phyloP scores from a whole-genome alignment of 495 filamentous ascomycete species.

The Xylaria venustula region DNA sequence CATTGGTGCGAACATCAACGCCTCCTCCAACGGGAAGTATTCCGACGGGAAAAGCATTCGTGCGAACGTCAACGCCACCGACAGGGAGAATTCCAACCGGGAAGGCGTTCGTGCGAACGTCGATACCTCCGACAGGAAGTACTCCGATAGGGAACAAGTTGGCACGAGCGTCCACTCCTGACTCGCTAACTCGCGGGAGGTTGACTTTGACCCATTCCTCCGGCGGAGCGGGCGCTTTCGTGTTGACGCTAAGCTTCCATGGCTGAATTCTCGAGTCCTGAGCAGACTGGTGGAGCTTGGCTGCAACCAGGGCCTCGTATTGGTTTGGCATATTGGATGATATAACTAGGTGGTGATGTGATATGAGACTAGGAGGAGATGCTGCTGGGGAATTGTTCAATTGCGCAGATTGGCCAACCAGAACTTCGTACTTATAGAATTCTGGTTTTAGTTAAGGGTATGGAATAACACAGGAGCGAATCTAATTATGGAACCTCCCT shows the following conservation, averaged over 20 bases:
- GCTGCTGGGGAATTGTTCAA: background rate
- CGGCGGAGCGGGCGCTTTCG: background rate
- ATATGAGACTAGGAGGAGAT: background rate
- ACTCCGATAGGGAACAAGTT: background rate
- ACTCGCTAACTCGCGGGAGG: background rate
- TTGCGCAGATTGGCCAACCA: background rate
- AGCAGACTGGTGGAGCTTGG: background rate
- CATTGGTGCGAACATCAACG: background rate
- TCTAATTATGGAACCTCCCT: background rate
- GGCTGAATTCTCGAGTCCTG: background rate
- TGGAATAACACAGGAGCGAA: background rate
- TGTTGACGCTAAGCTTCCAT: background rate
- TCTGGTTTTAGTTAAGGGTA: background rate
- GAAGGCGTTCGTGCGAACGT: background rate
- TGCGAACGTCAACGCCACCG: background rate
- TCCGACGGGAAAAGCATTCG: background rate
- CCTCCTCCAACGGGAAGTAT: background rate
- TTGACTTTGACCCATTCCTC: background rate
- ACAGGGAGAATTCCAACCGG: background rate
- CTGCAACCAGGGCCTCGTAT: background rate
- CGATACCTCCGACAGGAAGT: background rate
- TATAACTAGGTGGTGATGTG: background rate
- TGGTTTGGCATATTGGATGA: background rate
- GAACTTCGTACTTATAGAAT: background rate
- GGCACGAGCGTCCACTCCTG: background rate